A percentile compares a stretch with the other conserved stretches of the same genome.
Conservation (phyloP, 164 flowering plant species). For the Warburgia ugandensis region DNA sequence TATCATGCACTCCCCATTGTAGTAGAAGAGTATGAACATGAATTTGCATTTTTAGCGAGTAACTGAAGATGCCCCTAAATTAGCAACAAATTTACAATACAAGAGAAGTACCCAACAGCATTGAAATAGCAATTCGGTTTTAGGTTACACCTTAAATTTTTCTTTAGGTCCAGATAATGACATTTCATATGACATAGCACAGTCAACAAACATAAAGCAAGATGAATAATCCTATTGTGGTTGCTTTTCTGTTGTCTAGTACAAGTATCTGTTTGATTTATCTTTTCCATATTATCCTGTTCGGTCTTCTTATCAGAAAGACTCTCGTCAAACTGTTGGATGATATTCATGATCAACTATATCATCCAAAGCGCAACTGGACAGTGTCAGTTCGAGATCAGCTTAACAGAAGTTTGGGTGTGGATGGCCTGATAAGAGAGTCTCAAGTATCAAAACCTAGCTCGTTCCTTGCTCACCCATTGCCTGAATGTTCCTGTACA, state of each 20-base stretch:
- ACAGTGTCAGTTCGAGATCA: slow-evolving; percentile 61
- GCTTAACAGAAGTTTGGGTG: slow-evolving; percentile 68
- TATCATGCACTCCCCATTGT: no score
- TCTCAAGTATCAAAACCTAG: slow-evolving; percentile 46
- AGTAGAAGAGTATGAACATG: no score
- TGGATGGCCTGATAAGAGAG: slow-evolving; percentile 62
- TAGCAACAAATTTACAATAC: no score
- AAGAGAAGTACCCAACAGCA: no score
- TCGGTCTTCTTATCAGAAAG: slow-evolving; percentile 42
- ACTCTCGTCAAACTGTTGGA: slow-evolving; percentile 49
- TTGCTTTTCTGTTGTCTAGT: not conserved
- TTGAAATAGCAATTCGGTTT: not conserved
- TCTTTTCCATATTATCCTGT: not conserved
- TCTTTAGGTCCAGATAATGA: no score
- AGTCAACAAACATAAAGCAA: no score
- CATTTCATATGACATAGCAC: no score
- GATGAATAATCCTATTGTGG: not conserved
- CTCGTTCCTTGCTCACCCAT: slow-evolving; percentile 80
- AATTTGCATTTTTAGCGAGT: no score
- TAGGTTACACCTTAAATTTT: not conserved
- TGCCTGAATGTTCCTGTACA: slow-evolving; percentile 92
- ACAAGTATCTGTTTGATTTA: not conserved
- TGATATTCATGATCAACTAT: slow-evolving; percentile 48
- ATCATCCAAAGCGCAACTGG: slow-evolving; percentile 76
- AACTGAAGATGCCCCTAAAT: no score